Base-by-base conservation (phyloP, 371 early-diverging fungal genomes). In the Syncephalastrum sp. region DNA sequence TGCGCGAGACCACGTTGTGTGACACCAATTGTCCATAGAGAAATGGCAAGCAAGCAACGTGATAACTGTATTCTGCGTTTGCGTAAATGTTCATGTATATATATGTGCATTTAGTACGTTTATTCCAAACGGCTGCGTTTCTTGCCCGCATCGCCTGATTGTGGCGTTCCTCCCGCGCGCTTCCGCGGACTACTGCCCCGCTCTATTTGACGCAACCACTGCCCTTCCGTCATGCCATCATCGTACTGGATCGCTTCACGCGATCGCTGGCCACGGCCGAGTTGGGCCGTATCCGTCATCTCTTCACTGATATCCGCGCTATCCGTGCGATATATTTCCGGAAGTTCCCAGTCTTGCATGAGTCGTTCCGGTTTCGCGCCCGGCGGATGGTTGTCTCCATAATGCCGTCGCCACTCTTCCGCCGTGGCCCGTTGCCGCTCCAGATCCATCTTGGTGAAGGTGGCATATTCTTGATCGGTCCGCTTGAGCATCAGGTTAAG, bases 221-320 rank as follows among this genome's bases (percentile, higher is more conserved):
- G 94, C 56, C 94, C 94, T 57, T 98, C 98, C 0, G 93, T 94
- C 69, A 97, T 70, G 0, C 90, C 93, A 62, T 98, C 97, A 64
- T 91, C 92, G 68, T 98, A 97, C 10, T 81, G 74, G 5, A 96
- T 88, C 38, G 68, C 76, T 5, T 82, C 83, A 41, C 89, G 83
- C n/a, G 65, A 70, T 24, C 93, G 75, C 47, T 85, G 85, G 5
- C 91, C 90, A 48, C 95, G 84, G 8, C 91, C 89, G 5, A 54
- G 46, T 5, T 41, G 19, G 16, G 19, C 13, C 10, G 42, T 19
- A 17, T 49, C 51, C 0, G 38, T 33, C 4, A 43, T 42, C n/a
- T 54, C 57, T 4, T 14, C 19, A 21, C 48, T 19, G 41, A 42
- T 7, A 14, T 21, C 24, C 6, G 69, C 71, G 15, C 82, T 82